Base-by-base conservation (phyloP, 768 basidiomycete species). In the Russula emetica region DNA sequence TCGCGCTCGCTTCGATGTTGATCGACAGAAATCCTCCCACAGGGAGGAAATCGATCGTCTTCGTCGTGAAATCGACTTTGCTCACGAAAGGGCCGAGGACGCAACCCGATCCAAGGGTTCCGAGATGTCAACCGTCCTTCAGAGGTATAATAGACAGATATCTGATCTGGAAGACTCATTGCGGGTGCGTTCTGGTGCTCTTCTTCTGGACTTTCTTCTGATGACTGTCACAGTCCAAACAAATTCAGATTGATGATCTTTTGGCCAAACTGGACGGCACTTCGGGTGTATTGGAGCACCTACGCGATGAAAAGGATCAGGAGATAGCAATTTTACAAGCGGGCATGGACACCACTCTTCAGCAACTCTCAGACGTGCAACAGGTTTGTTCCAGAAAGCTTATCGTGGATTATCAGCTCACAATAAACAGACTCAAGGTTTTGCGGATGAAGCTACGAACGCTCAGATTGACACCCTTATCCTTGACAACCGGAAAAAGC, bases 381-480 rank as follows among this genome's bases (percentile, higher is more conserved):
- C 85, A 93, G 80, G 94, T 92, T 71, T 65, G 77, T 69, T 40
- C 42, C 58, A 44, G 11, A 24, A 66, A 54, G 34, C 45, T 36
- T 64, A 20, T 26, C 14, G 42, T 11, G 9, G 30, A 44, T 30
- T 54, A 30, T 56, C 36, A 22, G 59, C 66, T 54, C 67, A 69
- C 60, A 38, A 52, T 26, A 13, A 44, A 55, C 69, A 96, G 94
- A 87, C 80, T 64, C 90, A 92, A 77, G 89, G 88, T 55, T 77
- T 95, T 38, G 83, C 85, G 28, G 93, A 94, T 69, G 89, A 92
- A 68, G 93, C 95, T 0, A 94, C 92, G 64, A 92, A 92, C 72
- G 90, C 93, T n/a, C 94, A 98, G 74, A 94, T 99, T 70, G 96
- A 98, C 73, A 96, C 87, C 2, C 82, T 99, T 70, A 95, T 99